Percentiles rank a stretch among this genome's conserved stretches.
These are phyloP conservation scores for Chalciporus pseudorubinellus DNA, from an alignment of 768 basidiomycete species.

Conservation along the genomic window DNA sequence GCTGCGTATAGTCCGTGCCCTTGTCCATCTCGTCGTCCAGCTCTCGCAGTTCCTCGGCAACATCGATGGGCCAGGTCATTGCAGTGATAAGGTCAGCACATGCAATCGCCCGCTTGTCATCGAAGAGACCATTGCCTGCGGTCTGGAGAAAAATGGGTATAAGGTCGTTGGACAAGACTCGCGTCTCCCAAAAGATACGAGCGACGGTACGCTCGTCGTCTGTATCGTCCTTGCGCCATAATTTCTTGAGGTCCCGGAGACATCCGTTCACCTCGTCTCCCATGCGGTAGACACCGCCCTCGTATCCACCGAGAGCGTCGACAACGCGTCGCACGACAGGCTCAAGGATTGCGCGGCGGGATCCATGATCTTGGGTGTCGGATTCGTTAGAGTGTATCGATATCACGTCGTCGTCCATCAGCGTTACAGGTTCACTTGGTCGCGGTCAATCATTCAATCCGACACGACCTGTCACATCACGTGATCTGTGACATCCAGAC, in stretches of 20 bases:
- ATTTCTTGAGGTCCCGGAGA: conserved; percentile 89
- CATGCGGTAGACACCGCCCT: conserved; percentile 64
- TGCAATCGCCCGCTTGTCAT: conserved; percentile 80
- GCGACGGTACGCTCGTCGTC: conserved; percentile 97
- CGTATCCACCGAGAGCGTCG: conserved; percentile 76
- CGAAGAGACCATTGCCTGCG: conserved; percentile 71
- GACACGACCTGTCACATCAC: conserved; percentile 31
- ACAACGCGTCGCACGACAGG: conserved; percentile 74
- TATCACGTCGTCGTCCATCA: conserved; percentile 37
- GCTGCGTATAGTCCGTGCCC: conserved; percentile 85
- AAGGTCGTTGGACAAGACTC: conserved; percentile 83
- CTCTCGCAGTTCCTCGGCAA: conserved; percentile 92
- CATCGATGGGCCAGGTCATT: conserved; percentile 98
- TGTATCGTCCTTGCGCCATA: conserved; percentile 95
- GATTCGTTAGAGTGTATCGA: conserved; percentile 32
- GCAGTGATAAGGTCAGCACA: conserved; percentile 90
- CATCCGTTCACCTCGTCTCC: conserved; percentile 84
- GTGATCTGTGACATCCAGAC: conserved; percentile 12
- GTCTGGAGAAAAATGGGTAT: conserved; percentile 82
- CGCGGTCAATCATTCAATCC: background rate
- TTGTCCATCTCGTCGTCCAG: conserved; percentile 77
- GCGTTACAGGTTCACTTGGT: background rate
- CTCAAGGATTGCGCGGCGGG: conserved; percentile 55
- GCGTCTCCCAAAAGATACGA: conserved; percentile 87
- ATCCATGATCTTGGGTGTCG: conserved; percentile 26